Conservation (phyloP, 2,329 filamentous ascomycete species). For the Sporothrix dimorphospora region DNA sequence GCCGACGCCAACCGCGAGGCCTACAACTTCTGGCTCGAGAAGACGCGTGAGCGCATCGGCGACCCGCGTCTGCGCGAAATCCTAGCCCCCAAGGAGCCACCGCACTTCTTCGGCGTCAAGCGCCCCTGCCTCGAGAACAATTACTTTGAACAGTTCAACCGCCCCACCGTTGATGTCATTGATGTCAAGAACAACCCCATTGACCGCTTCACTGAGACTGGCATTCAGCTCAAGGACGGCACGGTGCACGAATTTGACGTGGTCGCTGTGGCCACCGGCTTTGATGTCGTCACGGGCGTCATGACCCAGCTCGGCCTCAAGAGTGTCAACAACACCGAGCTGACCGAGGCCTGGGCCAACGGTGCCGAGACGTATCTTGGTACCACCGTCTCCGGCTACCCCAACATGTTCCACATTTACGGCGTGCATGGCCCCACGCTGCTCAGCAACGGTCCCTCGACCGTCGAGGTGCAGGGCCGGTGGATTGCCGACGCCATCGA, state of each 20-base stretch:
- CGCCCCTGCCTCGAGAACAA: constrained; percentile 48
- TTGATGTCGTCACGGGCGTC: constrained; percentile 43
- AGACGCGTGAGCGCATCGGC: constrained; percentile 53
- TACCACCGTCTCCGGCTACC: constrained; percentile 48
- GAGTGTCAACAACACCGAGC: constrained; percentile 44
- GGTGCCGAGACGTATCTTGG: constrained; percentile 52
- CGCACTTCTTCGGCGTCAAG: constrained; percentile 59
- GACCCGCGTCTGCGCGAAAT: constrained; percentile 54
- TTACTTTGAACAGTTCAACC: constrained; percentile 56
- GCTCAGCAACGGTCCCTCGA: constrained; percentile 58
- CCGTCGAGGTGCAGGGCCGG: constrained; percentile 58
- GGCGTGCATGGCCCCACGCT: constrained; percentile 61
- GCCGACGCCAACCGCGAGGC: constrained; percentile 54
- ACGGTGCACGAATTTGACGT: constrained; percentile 49
- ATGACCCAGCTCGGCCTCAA: constrained; percentile 52
- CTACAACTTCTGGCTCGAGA: constrained; percentile 60
- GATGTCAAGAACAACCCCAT: constrained; percentile 48
- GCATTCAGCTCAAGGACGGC: constrained; percentile 47
- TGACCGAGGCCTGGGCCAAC: constrained; percentile 48
- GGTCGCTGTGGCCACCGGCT: constrained; percentile 51
- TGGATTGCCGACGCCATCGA: constrained; percentile 58
- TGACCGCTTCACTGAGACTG: constrained; percentile 47
- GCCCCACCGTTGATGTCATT: constrained; percentile 47
- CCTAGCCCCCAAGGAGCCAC: constrained; percentile 56
- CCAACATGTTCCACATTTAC: constrained; percentile 58